Conservation (phyloP, 805 yeast species). For the Candida xiaguanensis region DNA sequence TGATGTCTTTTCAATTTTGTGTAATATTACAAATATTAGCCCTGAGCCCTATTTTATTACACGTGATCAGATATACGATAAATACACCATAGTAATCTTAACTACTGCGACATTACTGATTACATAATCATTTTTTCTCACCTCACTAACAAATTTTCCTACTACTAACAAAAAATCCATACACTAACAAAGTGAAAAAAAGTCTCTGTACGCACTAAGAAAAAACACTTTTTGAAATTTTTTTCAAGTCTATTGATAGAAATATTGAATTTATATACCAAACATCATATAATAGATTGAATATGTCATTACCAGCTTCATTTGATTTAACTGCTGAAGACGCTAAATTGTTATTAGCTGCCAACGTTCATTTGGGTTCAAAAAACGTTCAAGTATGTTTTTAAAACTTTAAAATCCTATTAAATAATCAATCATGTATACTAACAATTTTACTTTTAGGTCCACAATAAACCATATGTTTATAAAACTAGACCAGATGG, state of each 20-base stretch:
- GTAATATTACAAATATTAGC: too few relatives aligned
- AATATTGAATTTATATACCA: conserved; percentile 5
- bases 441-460: too few relatives aligned
- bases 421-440: too few relatives aligned
- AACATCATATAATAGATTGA: conserved; percentile 10
- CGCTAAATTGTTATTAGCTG: conserved; percentile 98
- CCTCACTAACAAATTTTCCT: too few relatives aligned
- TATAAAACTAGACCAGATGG: conserved; percentile 99
- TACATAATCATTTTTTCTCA: neutral
- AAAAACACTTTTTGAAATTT: conserved; percentile 5
- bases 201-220: conserved; percentile 1
- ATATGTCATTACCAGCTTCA: conserved; percentile 82
- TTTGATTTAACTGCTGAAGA: conserved; percentile 95
- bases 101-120: neutral
- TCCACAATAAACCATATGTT: conserved; percentile 95
- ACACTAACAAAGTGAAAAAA: neutral
- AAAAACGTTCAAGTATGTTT: conserved; percentile 96
- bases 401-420: neutral
- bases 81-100: too few relatives aligned
- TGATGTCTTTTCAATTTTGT: too few relatives aligned
- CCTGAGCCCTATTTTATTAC: neutral
- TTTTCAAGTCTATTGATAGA: conserved; percentile 1
- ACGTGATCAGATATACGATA: neutral
- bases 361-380: conserved; percentile 99
- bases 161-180: too few relatives aligned